A percentile compares a stretch with the other conserved stretches of the same genome.
Conservation (phyloP, 2,329 filamentous ascomycete genomes). For the Aspergillus sp. region DNA sequence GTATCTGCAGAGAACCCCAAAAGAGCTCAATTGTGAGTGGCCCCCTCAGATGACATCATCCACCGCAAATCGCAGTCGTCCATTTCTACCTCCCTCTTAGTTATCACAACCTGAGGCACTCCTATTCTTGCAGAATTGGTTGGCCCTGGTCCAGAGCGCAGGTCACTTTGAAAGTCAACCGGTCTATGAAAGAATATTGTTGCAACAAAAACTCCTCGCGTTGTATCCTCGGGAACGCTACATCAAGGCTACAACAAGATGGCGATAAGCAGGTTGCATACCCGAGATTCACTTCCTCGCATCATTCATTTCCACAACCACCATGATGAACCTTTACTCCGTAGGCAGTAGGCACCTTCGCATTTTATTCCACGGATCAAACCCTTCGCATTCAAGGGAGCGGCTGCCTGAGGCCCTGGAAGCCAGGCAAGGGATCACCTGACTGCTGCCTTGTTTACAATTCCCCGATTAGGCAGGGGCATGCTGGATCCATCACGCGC, state of each 20-base stretch:
- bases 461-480: slow-evolving; percentile 16
- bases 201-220: neutral
- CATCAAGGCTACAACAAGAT: neutral
- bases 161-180: no score
- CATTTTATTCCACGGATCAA: neutral
- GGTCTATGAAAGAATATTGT: no score
- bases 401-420: neutral
- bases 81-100: neutral
- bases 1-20: neutral
- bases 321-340: neutral
- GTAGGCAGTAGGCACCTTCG: neutral
- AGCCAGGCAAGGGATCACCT: slow-evolving; percentile 17
- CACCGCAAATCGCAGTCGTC: neutral
- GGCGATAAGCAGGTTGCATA: neutral
- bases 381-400: neutral
- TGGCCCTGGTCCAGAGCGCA: neutral
- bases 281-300: neutral
- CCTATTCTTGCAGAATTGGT: neutral
- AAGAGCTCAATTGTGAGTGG: slow-evolving; percentile 5
- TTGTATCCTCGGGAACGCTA: slow-evolving; percentile 1
- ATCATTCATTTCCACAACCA: neutral
- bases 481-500: slow-evolving; percentile 19
- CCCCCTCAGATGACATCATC: slow-evolving; percentile 14
- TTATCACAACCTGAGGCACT: neutral
- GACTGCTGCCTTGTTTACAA: slow-evolving; percentile 22